Evolutionary conservation across 768 basidiomycete genomes (phyloP).

Genomic region (Amanita rimosa): DNA sequence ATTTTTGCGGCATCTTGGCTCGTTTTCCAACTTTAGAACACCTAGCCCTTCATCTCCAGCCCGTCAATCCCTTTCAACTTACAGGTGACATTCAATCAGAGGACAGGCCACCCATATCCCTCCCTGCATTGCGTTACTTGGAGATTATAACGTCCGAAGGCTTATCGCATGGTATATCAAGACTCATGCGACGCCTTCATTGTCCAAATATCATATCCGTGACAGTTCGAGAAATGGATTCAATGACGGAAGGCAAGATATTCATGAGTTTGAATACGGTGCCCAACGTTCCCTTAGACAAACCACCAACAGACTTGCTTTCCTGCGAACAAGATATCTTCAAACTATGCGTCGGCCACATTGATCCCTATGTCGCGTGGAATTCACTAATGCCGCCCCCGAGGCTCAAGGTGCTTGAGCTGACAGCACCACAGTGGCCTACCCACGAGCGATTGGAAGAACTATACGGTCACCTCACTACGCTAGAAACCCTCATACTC

Average conservation of each 20-base stretch:
- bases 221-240: conserved; percentile 11
- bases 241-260: conserved; percentile 1
- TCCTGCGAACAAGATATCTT: not conserved
- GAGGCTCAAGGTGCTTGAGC: conserved; percentile 15
- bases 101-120: conserved; percentile 11
- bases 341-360: conserved; percentile 12
- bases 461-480: conserved; percentile 12
- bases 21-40: conserved; percentile 12
- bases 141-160: conserved; percentile 21
- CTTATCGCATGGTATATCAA: conserved; percentile 15
- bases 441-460: conserved; percentile 9
- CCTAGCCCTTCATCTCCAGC: conserved; percentile 19
- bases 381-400: conserved; percentile 8
- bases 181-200: conserved; percentile 15
- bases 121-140: conserved; percentile 16
- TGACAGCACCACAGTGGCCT: conserved; percentile 14
- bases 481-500: conserved; percentile 15
- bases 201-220: conserved; percentile 17
- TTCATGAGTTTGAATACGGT: conserved; percentile 14
- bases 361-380: conserved; percentile 13
- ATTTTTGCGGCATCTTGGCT: conserved; percentile 15
- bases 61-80: conserved; percentile 10
- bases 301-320: not conserved
- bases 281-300: not conserved
- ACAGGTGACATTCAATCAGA: conserved; percentile 3